phyloP scores from a whole-genome alignment of 768 basidiomycete species.

The Pholiota microspora region DNA sequence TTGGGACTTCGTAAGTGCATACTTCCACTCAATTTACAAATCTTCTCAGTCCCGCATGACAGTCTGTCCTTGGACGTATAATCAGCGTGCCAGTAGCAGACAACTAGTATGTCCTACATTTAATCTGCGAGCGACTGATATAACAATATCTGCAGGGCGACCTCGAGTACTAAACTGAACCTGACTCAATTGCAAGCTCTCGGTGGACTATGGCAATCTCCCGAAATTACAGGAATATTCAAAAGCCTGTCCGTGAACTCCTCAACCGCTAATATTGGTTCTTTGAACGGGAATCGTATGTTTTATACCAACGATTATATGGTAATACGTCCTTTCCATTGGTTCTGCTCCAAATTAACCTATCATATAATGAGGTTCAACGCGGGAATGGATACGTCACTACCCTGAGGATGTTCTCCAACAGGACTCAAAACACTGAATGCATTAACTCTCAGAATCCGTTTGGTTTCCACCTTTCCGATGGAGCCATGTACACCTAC shows the following conservation, averaged over 20 bases:
- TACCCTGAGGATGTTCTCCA: slow-evolving; percentile 59
- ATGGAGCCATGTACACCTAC: slow-evolving; percentile 62
- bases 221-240: slow-evolving; percentile 32
- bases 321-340: slow-evolving; percentile 31
- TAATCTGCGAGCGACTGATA: neutral
- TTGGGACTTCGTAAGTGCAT: slow-evolving; percentile 62
- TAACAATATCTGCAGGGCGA: slow-evolving; percentile 37
- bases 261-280: slow-evolving; percentile 49
- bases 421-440: slow-evolving; percentile 56
- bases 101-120: slow-evolving; percentile 29
- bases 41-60: too few species aligned
- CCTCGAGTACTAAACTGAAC: slow-evolving; percentile 50
- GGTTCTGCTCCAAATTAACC: neutral
- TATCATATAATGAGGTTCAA: slow-evolving; percentile 46
- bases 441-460: slow-evolving; percentile 61
- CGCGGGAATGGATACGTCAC: slow-evolving; percentile 55
- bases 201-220: slow-evolving; percentile 48
- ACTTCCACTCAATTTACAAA: neutral
- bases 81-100: slow-evolving; percentile 59
- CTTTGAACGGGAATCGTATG: slow-evolving; percentile 53
- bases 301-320: slow-evolving; percentile 68
- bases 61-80: slow-evolving; percentile 63
- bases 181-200: slow-evolving; percentile 46
- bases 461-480: slow-evolving; percentile 66
- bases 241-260: slow-evolving; percentile 32